Conservation (phyloP, 2,329 filamentous ascomycete genomes). For the Elsinoe arachidis region DNA sequence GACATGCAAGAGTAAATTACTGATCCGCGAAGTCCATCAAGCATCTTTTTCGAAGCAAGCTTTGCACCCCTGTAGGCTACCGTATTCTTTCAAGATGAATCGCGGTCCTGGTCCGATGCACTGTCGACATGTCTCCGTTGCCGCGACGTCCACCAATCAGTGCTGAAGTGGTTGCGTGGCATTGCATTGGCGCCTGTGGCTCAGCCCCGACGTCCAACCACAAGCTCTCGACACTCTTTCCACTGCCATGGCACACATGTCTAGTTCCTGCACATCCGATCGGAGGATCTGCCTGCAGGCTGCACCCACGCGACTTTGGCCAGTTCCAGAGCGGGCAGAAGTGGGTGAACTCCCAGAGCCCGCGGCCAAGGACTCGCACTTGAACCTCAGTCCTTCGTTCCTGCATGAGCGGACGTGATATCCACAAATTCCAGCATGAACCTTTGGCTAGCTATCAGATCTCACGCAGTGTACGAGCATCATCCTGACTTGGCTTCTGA, state of each 20-base stretch:
- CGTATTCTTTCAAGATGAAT: neutral
- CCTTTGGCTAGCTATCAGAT: no score
- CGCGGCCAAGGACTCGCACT: neutral
- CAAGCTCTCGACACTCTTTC: neutral
- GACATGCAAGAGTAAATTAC: neutral
- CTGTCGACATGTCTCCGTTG: neutral
- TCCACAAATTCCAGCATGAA: no score
- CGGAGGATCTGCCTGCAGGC: neutral
- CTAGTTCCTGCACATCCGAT: slow-evolving; percentile 9
- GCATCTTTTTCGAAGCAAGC: neutral
- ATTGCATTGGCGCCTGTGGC: slow-evolving; percentile 8
- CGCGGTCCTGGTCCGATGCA: neutral
- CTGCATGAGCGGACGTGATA: neutral
- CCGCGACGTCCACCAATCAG: neutral
- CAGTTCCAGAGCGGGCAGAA: neutral
- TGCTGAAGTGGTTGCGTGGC: neutral
- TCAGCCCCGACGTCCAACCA: slow-evolving; percentile 5
- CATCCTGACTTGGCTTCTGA: no score
- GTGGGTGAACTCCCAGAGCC: no score
- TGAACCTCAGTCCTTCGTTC: slow-evolving; percentile 1
- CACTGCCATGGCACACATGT: neutral
- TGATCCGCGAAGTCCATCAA: slow-evolving; percentile 13
- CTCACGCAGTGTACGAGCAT: no score
- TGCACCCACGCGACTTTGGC: no score
- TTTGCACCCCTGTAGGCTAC: slow-evolving; percentile 6